A percentile compares a stretch with the other conserved stretches of the same genome.
Evolutionary conservation across 2,329 filamentous ascomycete genomes (phyloP).

Genomic region (Diaporthe australafricana): DNA sequence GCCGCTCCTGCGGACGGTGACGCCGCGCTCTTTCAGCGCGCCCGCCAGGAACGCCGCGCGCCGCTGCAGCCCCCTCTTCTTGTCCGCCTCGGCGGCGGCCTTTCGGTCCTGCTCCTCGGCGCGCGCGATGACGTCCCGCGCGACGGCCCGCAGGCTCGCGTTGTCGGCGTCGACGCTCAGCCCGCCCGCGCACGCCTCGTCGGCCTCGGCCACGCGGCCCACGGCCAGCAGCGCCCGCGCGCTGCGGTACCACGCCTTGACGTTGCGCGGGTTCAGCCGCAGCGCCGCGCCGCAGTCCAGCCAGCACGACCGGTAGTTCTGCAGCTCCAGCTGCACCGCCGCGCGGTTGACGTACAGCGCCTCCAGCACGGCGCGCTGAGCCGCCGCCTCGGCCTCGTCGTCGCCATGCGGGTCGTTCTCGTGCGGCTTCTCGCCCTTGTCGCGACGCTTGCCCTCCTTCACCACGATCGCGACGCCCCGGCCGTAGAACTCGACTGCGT

Average conservation of each 20-base stretch:
- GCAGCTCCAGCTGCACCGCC: slow-evolving; percentile 87
- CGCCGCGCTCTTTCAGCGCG: slow-evolving; percentile 76
- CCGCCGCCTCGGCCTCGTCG: slow-evolving; percentile 66
- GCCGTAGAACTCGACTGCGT: slow-evolving; percentile 91
- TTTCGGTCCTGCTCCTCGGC: slow-evolving; percentile 54
- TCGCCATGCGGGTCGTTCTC: slow-evolving; percentile 64
- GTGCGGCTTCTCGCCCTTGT: slow-evolving; percentile 47
- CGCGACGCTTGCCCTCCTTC: slow-evolving; percentile 69
- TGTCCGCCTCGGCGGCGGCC: slow-evolving; percentile 54
- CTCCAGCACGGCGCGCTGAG: slow-evolving; percentile 74
- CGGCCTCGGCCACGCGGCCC: slow-evolving; percentile 82
- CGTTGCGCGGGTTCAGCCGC: slow-evolving; percentile 80
- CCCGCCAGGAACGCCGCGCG: slow-evolving; percentile 72
- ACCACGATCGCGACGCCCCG: slow-evolving; percentile 83
- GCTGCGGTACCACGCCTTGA: slow-evolving; percentile 93
- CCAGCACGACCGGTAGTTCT: slow-evolving; percentile 89
- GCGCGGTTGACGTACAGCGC: slow-evolving; percentile 88
- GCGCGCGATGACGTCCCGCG: slow-evolving; percentile 71
- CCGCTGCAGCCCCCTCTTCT: slow-evolving; percentile 64
- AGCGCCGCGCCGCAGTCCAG: slow-evolving; percentile 86
- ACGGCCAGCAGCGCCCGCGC: slow-evolving; percentile 82
- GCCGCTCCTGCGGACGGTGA: slow-evolving; percentile 74
- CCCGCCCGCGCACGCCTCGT: slow-evolving; percentile 81
- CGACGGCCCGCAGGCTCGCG: slow-evolving; percentile 70
- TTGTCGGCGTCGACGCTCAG: slow-evolving; percentile 79